phyloP scores from a whole-genome alignment of 371 early-diverging fungal species.

The Funneliformis caledonium region DNA sequence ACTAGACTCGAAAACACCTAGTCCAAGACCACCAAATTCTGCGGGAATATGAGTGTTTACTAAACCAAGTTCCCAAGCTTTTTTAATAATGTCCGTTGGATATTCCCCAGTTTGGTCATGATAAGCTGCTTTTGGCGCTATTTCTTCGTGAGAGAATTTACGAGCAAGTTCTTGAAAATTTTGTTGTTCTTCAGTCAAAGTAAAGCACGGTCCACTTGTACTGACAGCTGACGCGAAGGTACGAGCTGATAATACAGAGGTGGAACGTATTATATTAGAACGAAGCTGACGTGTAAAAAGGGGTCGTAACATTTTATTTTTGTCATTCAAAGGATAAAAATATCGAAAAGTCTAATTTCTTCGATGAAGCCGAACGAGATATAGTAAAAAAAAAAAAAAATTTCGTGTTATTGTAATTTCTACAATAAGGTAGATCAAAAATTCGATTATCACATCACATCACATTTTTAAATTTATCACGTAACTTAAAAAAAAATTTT shows the following conservation, averaged over 20 bases:
- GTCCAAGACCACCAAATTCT: constrained; percentile 86
- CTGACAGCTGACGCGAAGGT: constrained; percentile 31
- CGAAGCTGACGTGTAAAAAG: neutral
- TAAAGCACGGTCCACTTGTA: constrained; percentile 57
- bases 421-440: too few species aligned
- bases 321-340: neutral
- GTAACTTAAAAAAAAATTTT: neutral
- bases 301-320: neutral
- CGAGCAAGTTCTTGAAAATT: constrained; percentile 91
- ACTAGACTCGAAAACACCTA: constrained; percentile 91
- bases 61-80: constrained; percentile 96
- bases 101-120: constrained; percentile 95
- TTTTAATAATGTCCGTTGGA: constrained; percentile 89
- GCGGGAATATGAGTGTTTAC: constrained; percentile 92
- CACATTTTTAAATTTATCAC: neutral
- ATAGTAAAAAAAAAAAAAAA: too few species aligned
- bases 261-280: neutral
- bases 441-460: too few species aligned
- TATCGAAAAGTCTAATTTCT: too few species aligned
- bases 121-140: constrained; percentile 93
- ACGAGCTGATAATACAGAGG: neutral
- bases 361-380: too few species aligned
- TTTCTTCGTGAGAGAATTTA: constrained; percentile 90
- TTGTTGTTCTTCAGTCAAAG: constrained; percentile 82
- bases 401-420: too few species aligned